phyloP scores from a whole-genome alignment of 768 basidiomycete genomes.

The Clitopilus hobsonii region DNA sequence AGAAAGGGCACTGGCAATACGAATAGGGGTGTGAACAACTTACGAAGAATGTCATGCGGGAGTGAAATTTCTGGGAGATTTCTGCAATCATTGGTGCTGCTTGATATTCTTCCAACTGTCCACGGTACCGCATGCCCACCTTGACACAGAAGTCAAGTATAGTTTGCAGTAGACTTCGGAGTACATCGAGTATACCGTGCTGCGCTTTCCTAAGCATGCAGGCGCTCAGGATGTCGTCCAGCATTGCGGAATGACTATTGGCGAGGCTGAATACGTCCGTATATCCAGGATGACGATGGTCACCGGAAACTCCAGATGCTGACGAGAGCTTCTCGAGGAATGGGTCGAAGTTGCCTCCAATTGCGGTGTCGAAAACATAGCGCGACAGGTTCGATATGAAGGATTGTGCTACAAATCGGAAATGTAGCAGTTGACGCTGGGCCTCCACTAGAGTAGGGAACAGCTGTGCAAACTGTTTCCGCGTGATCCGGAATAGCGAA shows the following conservation, averaged over 20 bases:
- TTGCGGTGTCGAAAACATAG: constrained; percentile 80
- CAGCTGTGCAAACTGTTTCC: constrained; percentile 33
- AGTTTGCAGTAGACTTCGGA: constrained; percentile 58
- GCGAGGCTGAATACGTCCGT: constrained; percentile 74
- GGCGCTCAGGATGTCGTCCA: constrained; percentile 74
- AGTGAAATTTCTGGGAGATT: constrained; percentile 47
- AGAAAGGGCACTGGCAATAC: neutral
- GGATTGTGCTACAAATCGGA: constrained; percentile 69
- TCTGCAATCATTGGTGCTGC: constrained; percentile 55
- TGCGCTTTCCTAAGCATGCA: constrained; percentile 72
- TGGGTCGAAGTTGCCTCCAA: constrained; percentile 69
- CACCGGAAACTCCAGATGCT: constrained; percentile 10
- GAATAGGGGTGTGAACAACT: constrained; percentile 17
- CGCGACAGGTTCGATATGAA: constrained; percentile 64
- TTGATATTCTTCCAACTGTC: constrained; percentile 55
- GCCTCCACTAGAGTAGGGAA: constrained; percentile 56
- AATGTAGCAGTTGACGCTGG: constrained; percentile 53
- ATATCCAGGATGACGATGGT: constrained; percentile 25
- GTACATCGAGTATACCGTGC: constrained; percentile 55
- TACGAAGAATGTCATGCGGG: constrained; percentile 56
- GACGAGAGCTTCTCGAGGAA: constrained; percentile 47
- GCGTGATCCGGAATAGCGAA: constrained; percentile 62
- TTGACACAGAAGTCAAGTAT: constrained; percentile 66
- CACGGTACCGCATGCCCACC: constrained; percentile 53
- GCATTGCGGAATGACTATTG: constrained; percentile 56